Conservation (phyloP, 257 asterid genomes). For the Nicotiana attenuata region DNA sequence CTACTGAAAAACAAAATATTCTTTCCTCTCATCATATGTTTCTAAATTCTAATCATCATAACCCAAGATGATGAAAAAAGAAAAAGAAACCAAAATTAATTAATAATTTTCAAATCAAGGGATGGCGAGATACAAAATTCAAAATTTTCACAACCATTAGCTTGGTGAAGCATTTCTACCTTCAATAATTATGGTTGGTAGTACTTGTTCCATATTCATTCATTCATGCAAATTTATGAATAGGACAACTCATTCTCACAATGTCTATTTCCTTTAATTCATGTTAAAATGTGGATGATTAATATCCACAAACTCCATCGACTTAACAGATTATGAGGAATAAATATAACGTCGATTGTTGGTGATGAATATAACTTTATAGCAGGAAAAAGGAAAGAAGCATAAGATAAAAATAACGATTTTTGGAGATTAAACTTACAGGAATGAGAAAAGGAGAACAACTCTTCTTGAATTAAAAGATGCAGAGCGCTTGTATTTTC, state of each 20-base stretch:
- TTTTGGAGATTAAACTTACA: conserved; percentile 47
- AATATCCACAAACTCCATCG: background rate
- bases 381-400: background rate
- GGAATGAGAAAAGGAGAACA: conserved; percentile 73
- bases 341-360: background rate
- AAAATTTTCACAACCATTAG: too few species aligned
- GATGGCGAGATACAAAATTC: too few species aligned
- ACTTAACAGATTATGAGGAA: background rate
- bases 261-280: background rate
- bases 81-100: too few species aligned
- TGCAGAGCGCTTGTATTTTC: conserved; percentile 78
- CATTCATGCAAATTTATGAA: background rate
- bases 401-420: background rate
- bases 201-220: background rate
- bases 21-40: background rate
- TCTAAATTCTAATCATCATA: background rate
- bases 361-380: background rate
- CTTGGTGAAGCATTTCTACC: too few species aligned
- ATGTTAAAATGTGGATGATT: background rate
- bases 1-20: background rate
- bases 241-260: background rate
- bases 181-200: background rate
- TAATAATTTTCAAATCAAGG: too few species aligned
- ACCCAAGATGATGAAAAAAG: background rate
- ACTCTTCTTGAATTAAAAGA: conserved; percentile 92